Evolutionary conservation across 208 protist genomes (phyloP).

Genomic region (Lotmaria passim): DNA sequence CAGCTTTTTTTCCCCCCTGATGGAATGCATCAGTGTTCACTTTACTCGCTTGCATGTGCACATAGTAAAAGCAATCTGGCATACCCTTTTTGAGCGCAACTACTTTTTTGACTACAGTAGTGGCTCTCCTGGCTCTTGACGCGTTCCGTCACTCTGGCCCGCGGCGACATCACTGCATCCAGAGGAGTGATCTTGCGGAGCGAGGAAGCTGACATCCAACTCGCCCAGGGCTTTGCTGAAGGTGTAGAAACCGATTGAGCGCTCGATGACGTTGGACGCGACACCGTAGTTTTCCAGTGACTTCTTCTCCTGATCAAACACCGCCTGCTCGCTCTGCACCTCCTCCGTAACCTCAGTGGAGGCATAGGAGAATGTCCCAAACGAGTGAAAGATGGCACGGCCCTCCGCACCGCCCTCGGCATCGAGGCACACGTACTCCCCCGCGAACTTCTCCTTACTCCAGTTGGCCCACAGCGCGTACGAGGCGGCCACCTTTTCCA

Average conservation of each 20-base stretch:
- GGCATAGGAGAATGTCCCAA: not conserved
- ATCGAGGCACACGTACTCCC: constrained; percentile 21
- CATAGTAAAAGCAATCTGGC: too few relatives aligned
- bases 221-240: constrained; percentile 35
- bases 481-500: constrained; percentile 35
- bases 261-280: constrained; percentile 35
- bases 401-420: constrained; percentile 4
- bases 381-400: constrained; percentile 29
- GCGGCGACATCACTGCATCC: not conserved
- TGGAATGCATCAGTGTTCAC: too few relatives aligned
- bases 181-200: not conserved
- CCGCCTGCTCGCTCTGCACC: constrained; percentile 26
- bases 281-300: constrained; percentile 76
- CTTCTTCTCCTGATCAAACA: constrained; percentile 57
- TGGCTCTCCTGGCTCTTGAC: too few relatives aligned
- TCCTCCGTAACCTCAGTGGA: constrained; percentile 9
- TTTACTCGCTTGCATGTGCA: too few relatives aligned
- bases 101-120: too few relatives aligned
- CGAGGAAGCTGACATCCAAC: constrained; percentile 26
- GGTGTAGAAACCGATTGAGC: constrained; percentile 48
- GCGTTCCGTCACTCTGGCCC: too few relatives aligned
- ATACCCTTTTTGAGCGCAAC: too few relatives aligned
- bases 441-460: constrained; percentile 43
- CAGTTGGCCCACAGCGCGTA: constrained; percentile 49
- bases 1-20: too few relatives aligned